Evolutionary conservation across 257 asterid species (phyloP).

Genomic region (Voacanga thouarsii): DNA sequence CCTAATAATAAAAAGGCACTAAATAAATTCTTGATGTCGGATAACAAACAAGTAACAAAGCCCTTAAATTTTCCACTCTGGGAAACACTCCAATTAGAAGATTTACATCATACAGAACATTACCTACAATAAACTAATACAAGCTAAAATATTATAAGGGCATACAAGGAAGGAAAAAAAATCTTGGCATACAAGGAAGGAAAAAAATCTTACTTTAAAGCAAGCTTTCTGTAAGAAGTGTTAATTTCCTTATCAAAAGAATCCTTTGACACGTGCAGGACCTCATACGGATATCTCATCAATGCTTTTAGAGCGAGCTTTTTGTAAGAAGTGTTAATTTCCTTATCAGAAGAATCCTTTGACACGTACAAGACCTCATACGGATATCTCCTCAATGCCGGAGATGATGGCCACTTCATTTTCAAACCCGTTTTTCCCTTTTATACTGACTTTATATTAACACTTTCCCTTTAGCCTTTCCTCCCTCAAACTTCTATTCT

Average conservation of each 20-base stretch:
- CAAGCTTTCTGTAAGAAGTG: too few species aligned
- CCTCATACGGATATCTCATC: too few species aligned
- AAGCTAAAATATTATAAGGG: not conserved
- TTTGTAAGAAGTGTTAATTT: constrained; percentile 91
- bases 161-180: not conserved
- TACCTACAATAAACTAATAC: too few species aligned
- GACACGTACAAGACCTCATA: constrained; percentile 87
- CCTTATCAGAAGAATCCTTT: constrained; percentile 92
- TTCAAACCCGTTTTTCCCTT: constrained; percentile 52
- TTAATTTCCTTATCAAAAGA: too few species aligned
- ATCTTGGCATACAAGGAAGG: too few species aligned
- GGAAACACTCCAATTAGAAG: not conserved
- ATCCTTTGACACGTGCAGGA: too few species aligned
- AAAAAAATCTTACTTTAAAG: constrained; percentile 89
- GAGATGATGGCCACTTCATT: constrained; percentile 77
- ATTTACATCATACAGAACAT: not conserved
- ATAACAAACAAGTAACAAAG: constrained; percentile 1
- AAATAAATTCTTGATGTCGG: not conserved
- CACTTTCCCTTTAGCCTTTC: constrained; percentile 2
- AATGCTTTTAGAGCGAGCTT: constrained; percentile 99
- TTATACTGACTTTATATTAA: constrained; percentile 17
- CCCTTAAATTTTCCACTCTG: not conserved
- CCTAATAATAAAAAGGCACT: too few species aligned
- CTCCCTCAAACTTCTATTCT: constrained; percentile 4
- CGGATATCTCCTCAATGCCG: constrained; percentile 76